Base-by-base conservation (phyloP, 2,329 filamentous ascomycete genomes). In the Nigrospora sphaerica region DNA sequence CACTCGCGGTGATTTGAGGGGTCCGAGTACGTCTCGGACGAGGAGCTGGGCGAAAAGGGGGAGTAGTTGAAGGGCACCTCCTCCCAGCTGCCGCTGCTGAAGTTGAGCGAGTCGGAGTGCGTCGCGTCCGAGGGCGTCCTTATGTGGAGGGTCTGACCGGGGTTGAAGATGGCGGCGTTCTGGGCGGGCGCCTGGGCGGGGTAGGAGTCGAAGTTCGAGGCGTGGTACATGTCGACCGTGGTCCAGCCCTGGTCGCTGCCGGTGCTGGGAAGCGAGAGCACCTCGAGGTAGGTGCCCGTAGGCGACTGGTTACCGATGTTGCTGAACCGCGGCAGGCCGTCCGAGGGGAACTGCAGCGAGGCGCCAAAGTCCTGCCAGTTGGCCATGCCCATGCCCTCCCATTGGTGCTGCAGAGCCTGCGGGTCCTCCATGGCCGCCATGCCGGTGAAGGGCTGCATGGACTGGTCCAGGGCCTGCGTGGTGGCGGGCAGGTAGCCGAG, bases 111-210 rank as follows among this genome's bases (percentile, higher is more conserved):
- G 32, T 91, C 85, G 1, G 86, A 83, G 54, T 83, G 80, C 1
- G 87, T 93, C 3, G 89, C 93, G 58, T 95, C 88, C 4, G 91
- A 95, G 57, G 86, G 83, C 46, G 85, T 91, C 55, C 91, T 81
- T 59, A 95, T 78, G 69, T 96, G 92, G 44, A 97, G 73, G 1
- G 90, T 95, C 69, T 95, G 87, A 51, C 85, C 82, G 2, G 92
- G 92, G 67, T 96, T 95, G 74, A 95, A 95, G 60, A 95, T 91
- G 54, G 87, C 83, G 13, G 71, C 70, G 51, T 73, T 79, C 44
- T 79, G 77, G 6, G 71, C 62, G 48, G 73, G 71, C 42, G 68
- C 56, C 33, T 62, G 60, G 28, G 83, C 73, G 14, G 76, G 75
- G 42, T 78, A 81, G 32, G 79, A 76, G 55, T 92, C 86, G 55